phyloP scores from a whole-genome alignment of 768 basidiomycete genomes.

The Tylopilus vinaceipallidus region DNA sequence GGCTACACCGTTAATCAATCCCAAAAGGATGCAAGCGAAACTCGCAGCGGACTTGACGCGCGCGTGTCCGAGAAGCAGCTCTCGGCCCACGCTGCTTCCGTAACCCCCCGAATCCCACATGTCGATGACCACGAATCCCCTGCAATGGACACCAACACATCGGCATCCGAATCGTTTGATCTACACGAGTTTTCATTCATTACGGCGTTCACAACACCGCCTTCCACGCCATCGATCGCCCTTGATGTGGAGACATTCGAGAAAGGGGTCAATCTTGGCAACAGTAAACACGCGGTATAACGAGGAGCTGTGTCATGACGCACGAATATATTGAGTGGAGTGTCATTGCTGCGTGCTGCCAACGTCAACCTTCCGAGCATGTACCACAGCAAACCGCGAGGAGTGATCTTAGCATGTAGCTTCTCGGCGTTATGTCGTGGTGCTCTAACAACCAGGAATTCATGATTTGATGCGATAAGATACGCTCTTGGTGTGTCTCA shows the following conservation, averaged over 20 bases:
- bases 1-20: neutral
- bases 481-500: neutral
- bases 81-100: constrained; percentile 10
- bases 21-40: constrained; percentile 4
- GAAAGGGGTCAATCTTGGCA: constrained; percentile 8
- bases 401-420: constrained; percentile 14
- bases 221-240: constrained; percentile 25
- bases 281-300: constrained; percentile 15
- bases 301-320: neutral
- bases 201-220: constrained; percentile 31
- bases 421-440: constrained; percentile 12
- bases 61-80: constrained; percentile 3
- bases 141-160: constrained; percentile 5
- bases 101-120: constrained; percentile 5
- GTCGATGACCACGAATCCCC: constrained; percentile 11
- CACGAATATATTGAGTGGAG: constrained; percentile 12
- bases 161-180: constrained; percentile 20
- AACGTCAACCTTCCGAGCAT: neutral
- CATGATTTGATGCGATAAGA: constrained; percentile 28
- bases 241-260: constrained; percentile 7
- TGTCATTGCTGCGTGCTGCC: constrained; percentile 4
- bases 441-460: constrained; percentile 11
- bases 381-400: constrained; percentile 1
- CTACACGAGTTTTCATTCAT: constrained; percentile 32
- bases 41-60: neutral